Percentiles rank a stretch among this genome's conserved stretches.
phyloP scores from a whole-genome alignment of 441 rosid genomes.

The Raphanus hybrid region DNA sequence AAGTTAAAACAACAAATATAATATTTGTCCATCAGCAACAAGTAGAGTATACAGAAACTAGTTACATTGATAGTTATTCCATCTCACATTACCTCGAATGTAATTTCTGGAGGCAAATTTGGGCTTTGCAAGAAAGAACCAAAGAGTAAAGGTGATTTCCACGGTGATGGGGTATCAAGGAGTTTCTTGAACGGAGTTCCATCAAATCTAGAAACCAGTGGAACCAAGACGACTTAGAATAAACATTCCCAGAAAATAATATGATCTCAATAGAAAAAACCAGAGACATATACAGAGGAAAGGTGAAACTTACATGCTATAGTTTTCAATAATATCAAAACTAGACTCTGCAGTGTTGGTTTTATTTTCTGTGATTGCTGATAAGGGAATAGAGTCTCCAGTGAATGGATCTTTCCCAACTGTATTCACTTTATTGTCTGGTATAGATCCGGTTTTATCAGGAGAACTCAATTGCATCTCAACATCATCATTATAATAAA shows the following conservation, averaged over 20 bases:
- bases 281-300: conserved; percentile 20
- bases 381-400: conserved; percentile 48
- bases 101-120: conserved; percentile 76
- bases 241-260: conserved; percentile 4
- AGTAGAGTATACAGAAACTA: conserved; percentile 27
- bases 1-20: background rate
- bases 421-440: conserved; percentile 47
- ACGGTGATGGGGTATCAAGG: conserved; percentile 88
- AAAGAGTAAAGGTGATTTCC: conserved; percentile 97
- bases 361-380: conserved; percentile 48
- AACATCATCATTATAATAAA: conserved; percentile 57
- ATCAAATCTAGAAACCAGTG: conserved; percentile 63
- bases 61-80: conserved; percentile 6
- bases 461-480: conserved; percentile 68
- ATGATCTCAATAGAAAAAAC: conserved; percentile 10
- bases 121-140: conserved; percentile 86
- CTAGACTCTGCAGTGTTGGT: conserved; percentile 49
- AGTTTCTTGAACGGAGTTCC: conserved; percentile 85
- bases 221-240: conserved; percentile 20
- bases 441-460: conserved; percentile 55
- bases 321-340: conserved; percentile 53
- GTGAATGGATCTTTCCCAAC: conserved; percentile 53
- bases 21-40: conserved; percentile 15
- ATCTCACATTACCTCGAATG: conserved; percentile 72
- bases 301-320: conserved; percentile 63